Conservation (phyloP, 257 asterid species). For the Rehmannia glutinosa region DNA sequence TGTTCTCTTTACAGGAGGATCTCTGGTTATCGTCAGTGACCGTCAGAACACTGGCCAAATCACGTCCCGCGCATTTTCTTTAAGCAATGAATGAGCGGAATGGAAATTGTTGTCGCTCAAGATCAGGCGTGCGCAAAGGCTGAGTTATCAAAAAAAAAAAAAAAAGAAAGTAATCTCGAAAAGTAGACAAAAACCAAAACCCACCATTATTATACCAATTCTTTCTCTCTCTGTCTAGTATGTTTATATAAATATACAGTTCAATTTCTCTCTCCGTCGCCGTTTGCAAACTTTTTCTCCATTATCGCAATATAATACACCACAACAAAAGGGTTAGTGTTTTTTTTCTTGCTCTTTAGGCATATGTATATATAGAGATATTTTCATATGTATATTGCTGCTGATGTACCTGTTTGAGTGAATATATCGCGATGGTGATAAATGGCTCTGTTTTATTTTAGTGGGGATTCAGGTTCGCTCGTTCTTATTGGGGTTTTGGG, state of each 20-base stretch:
- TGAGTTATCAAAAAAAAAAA: too few relatives aligned
- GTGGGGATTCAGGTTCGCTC: not conserved
- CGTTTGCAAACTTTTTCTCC: conserved; percentile 4
- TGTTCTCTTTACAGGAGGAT: too few relatives aligned
- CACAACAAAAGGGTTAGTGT: conserved; percentile 1
- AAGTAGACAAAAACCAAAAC: not conserved
- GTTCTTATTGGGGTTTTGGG: not conserved
- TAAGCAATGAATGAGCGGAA: too few relatives aligned
- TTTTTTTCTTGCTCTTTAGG: not conserved
- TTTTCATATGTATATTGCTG: not conserved
- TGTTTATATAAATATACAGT: not conserved
- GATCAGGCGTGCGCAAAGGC: too few relatives aligned
- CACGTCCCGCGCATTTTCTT: too few relatives aligned
- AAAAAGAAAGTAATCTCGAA: not conserved
- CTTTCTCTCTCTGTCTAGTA: not conserved
- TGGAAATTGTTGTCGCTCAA: too few relatives aligned
- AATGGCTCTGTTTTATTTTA: not conserved
- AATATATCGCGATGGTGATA: not conserved
- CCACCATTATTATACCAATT: not conserved
- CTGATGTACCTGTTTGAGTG: not conserved
- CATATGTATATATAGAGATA: not conserved
- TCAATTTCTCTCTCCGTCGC: not conserved
- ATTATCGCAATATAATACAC: not conserved
- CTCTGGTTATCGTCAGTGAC: too few relatives aligned
- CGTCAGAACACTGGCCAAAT: too few relatives aligned